phyloP scores from a whole-genome alignment of 352 stramenopile species.

The Globisporangium echinulatum region DNA sequence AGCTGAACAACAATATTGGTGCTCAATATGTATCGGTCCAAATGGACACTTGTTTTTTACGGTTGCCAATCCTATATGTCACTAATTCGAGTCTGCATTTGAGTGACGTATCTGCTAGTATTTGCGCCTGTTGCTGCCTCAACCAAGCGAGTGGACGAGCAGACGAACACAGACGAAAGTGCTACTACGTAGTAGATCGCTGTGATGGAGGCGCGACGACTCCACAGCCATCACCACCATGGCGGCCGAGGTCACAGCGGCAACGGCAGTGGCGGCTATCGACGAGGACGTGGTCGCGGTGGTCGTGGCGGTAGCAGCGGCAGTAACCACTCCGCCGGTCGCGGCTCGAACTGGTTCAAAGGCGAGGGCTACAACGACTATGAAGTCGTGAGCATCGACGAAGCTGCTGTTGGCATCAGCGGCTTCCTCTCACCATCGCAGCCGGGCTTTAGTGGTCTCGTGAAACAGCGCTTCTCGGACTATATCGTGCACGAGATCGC shows the following conservation, averaged over 20 bases:
- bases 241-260: slow-evolving; percentile 16
- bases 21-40: no score
- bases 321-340: not conserved
- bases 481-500: slow-evolving; percentile 80
- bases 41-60: no score
- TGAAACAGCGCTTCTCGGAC: slow-evolving; percentile 83
- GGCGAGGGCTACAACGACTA: slow-evolving; percentile 62
- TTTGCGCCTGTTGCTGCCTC: no score
- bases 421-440: slow-evolving; percentile 33
- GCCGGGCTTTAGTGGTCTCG: slow-evolving; percentile 49
- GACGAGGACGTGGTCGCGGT: slow-evolving; percentile 17
- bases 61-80: no score
- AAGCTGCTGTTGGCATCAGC: slow-evolving; percentile 54
- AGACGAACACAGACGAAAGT: no score
- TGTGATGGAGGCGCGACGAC: no score
- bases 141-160: no score
- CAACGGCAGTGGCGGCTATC: slow-evolving; percentile 17
- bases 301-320: slow-evolving; percentile 9
- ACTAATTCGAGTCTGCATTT: no score
- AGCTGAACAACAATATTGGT: no score
- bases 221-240: slow-evolving; percentile 5
- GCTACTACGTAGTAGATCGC: no score
- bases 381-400: slow-evolving; percentile 49
- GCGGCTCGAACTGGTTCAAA: slow-evolving; percentile 38
- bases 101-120: no score